Conservation (phyloP, 2,329 filamentous ascomycete genomes). For the Domatiomyces catenatus region DNA sequence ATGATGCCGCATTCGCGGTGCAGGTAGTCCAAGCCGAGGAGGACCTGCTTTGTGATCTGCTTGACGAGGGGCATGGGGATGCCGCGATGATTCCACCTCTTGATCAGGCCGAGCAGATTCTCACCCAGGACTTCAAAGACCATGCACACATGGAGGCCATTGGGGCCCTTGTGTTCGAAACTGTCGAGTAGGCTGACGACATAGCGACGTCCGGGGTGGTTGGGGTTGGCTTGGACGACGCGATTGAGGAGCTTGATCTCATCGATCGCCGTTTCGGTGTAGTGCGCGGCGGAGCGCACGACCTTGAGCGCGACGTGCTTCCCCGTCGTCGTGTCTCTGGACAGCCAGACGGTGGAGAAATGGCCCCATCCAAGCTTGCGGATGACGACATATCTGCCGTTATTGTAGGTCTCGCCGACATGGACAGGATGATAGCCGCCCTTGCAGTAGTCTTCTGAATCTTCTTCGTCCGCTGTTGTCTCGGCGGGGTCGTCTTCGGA, state of each 20-base stretch:
- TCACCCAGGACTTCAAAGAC: slow-evolving; percentile 96
- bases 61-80: slow-evolving; percentile 95
- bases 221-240: slow-evolving; percentile 87
- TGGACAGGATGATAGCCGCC: slow-evolving; percentile 92
- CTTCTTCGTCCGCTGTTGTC: slow-evolving; percentile 93
- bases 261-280: slow-evolving; percentile 96
- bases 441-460: slow-evolving; percentile 98
- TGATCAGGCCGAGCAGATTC: slow-evolving; percentile 87
- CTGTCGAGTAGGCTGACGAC: slow-evolving; percentile 93
- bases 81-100: slow-evolving; percentile 93
- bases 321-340: slow-evolving; percentile 67
- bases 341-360: slow-evolving; percentile 89
- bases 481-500: slow-evolving; percentile 65
- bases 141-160: slow-evolving; percentile 96
- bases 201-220: slow-evolving; percentile 85
- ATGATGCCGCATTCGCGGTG: slow-evolving; percentile 98
- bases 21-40: slow-evolving; percentile 87
- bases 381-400: slow-evolving; percentile 89
- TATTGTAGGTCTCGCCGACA: slow-evolving; percentile 93
- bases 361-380: slow-evolving; percentile 96
- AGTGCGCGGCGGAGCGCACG: slow-evolving; percentile 91
- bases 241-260: slow-evolving; percentile 97
- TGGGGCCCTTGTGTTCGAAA: slow-evolving; percentile 93
- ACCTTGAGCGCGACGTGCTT: slow-evolving; percentile 98
- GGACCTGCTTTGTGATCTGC: slow-evolving; percentile 95